Conservation (phyloP, 495 filamentous ascomycete genomes). For the Neurospora sp. region DNA sequence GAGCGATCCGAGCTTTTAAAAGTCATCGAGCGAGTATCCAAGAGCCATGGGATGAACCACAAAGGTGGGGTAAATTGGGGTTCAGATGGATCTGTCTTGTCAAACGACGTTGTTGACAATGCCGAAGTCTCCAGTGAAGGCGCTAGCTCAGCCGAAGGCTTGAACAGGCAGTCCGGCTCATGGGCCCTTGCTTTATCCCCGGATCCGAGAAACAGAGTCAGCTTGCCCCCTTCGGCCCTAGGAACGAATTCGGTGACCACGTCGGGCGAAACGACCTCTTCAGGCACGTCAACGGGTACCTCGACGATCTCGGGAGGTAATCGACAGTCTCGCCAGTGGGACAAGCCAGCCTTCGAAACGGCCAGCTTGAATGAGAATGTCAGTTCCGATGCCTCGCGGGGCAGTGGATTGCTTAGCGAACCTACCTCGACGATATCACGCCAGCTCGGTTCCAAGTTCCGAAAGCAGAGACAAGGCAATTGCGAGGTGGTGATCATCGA, state of each 20-base stretch:
- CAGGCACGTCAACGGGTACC: conserved; percentile 25
- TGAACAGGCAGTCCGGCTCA: conserved; percentile 24
- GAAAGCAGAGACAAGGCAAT: conserved; percentile 52
- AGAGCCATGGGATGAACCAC: conserved; percentile 42
- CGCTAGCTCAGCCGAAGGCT: conserved; percentile 37
- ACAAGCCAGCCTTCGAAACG: conserved; percentile 12
- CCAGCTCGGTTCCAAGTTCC: conserved; percentile 45
- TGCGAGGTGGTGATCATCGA: conserved; percentile 73
- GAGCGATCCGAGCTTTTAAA: conserved; percentile 60
- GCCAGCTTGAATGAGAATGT: conserved; percentile 16
- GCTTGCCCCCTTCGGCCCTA: conserved; percentile 21
- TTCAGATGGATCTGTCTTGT: conserved; percentile 44
- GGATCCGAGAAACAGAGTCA: conserved; percentile 34
- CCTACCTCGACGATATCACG: conserved; percentile 31
- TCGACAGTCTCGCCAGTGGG: conserved; percentile 24
- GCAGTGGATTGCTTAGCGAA: conserved; percentile 19
- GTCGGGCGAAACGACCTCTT: conserved; percentile 28
- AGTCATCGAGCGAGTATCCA: conserved; percentile 62
- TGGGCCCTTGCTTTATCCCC: conserved; percentile 43
- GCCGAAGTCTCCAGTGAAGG: conserved; percentile 42
- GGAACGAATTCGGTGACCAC: conserved; percentile 21
- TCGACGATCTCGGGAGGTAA: conserved; percentile 18
- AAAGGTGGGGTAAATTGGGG: conserved; percentile 37
- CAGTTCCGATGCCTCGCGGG: conserved; percentile 21
- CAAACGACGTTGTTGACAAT: conserved; percentile 45